Percentiles rank a stretch among this genome's conserved stretches.
phyloP scores from a whole-genome alignment of 2,329 filamentous ascomycete genomes.

The Fusarium torulosum region DNA sequence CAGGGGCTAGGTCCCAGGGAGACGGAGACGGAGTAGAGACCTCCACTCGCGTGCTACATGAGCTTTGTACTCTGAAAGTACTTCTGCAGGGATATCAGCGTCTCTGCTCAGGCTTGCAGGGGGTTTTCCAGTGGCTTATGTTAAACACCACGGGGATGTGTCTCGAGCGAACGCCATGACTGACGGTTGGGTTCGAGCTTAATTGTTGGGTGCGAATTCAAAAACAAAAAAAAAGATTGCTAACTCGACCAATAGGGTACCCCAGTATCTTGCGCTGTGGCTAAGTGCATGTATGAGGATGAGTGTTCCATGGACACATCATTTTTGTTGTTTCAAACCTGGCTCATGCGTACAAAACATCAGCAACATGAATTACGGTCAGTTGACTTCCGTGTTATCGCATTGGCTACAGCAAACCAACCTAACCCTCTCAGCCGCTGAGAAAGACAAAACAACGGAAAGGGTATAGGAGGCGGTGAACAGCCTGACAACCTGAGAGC shows the following conservation, averaged over 20 bases:
- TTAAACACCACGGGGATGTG: conserved; percentile 43
- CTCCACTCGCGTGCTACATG: conserved; percentile 15
- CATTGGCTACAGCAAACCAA: conserved; percentile 34
- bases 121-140: conserved; percentile 19
- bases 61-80: conserved; percentile 45
- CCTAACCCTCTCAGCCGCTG: conserved; percentile 28
- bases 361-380: conserved; percentile 35
- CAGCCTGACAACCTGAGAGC: conserved; percentile 9
- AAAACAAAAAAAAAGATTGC: conserved; percentile 8
- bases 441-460: conserved; percentile 26
- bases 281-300: conserved; percentile 34
- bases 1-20: conserved; percentile 37
- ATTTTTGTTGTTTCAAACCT: conserved; percentile 26
- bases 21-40: conserved; percentile 35
- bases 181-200: conserved; percentile 49
- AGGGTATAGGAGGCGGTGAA: conserved; percentile 47
- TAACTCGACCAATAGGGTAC: conserved; percentile 17
- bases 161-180: conserved; percentile 46
- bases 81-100: conserved; percentile 34
- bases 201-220: conserved; percentile 47
- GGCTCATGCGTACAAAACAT: conserved; percentile 31
- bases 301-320: conserved; percentile 25
- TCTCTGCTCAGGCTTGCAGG: conserved; percentile 37
- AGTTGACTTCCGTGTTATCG: conserved; percentile 31
- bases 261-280: conserved; percentile 48